Evolutionary conservation across 805 yeast species (phyloP).

Genomic region (baker's yeast (Saccharomyces cerevisiae)): DNA sequence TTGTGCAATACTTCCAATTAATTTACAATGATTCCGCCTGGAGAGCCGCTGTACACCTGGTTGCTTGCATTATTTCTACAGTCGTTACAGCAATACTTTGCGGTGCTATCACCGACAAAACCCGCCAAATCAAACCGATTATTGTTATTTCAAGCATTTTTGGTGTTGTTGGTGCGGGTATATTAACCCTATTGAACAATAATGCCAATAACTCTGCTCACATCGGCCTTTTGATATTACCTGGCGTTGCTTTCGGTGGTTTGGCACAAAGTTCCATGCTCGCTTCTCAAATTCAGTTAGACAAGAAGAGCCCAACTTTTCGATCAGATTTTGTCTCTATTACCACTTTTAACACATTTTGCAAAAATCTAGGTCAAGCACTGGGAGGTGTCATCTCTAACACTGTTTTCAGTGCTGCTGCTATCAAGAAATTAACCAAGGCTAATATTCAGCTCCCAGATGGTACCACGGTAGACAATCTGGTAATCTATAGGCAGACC

Average conservation of each 20-base stretch:
- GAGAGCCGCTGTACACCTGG: slow-evolving; percentile 20
- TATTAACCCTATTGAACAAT: slow-evolving; percentile 26
- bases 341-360: slow-evolving; percentile 20
- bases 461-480: slow-evolving; percentile 11
- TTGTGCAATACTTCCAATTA: slow-evolving; percentile 23
- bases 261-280: slow-evolving; percentile 29
- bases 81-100: slow-evolving; percentile 14
- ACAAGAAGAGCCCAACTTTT: slow-evolving; percentile 12
- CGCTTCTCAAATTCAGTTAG: slow-evolving; percentile 26
- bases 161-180: slow-evolving; percentile 32
- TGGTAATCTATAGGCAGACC: slow-evolving; percentile 14
- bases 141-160: slow-evolving; percentile 25
- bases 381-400: slow-evolving; percentile 22
- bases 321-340: slow-evolving; percentile 19
- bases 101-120: slow-evolving; percentile 29
- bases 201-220: slow-evolving; percentile 22
- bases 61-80: slow-evolving; percentile 16
- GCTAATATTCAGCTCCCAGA: slow-evolving; percentile 2
- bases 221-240: slow-evolving; percentile 33
- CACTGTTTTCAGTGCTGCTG: slow-evolving; percentile 17
- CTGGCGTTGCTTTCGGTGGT: slow-evolving; percentile 33
- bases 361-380: slow-evolving; percentile 19
- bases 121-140: slow-evolving; percentile 32
- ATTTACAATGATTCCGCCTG: slow-evolving; percentile 18
- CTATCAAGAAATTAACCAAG: slow-evolving; percentile 8